phyloP scores from a whole-genome alignment of 805 yeast species.

The Clavispora carvajalis region DNA sequence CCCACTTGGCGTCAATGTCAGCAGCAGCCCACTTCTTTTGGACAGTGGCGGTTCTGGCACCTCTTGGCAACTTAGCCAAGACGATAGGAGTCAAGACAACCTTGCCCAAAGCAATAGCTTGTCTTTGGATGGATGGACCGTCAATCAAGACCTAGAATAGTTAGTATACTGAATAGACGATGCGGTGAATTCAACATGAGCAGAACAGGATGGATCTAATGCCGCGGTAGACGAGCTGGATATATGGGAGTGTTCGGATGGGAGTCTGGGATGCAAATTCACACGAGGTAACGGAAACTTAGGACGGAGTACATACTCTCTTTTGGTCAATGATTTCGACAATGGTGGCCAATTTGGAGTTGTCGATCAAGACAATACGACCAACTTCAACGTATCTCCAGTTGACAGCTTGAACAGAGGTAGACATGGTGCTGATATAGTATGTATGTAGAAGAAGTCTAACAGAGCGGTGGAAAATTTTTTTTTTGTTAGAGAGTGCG shows the following conservation, averaged over 20 bases:
- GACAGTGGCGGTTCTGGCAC: slow-evolving; percentile 81
- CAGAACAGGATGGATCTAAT: neutral
- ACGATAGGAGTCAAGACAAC: slow-evolving; percentile 92
- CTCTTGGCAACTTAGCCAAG: slow-evolving; percentile 84
- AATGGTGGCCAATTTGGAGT: slow-evolving; percentile 91
- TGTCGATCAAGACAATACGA: slow-evolving; percentile 87
- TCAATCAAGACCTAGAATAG: slow-evolving; percentile 74
- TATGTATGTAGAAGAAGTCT: slow-evolving; percentile 9
- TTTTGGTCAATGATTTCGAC: slow-evolving; percentile 99
- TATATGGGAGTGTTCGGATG: neutral
- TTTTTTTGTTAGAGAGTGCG: slow-evolving; percentile 7
- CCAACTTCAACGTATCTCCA: slow-evolving; percentile 99
- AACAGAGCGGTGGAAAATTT: slow-evolving; percentile 12
- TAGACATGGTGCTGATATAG: slow-evolving; percentile 16
- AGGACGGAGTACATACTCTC: slow-evolving; percentile 65
- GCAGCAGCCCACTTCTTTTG: slow-evolving; percentile 92
- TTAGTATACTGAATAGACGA: slow-evolving; percentile 19
- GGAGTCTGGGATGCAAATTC: neutral
- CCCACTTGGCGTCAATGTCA: slow-evolving; percentile 86
- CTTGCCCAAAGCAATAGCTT: slow-evolving; percentile 80
- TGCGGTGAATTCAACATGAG: neutral
- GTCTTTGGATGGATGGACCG: slow-evolving; percentile 96
- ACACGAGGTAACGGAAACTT: neutral
- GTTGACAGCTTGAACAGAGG: slow-evolving; percentile 91
- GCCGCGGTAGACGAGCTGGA: too few relatives aligned